A percentile compares a stretch with the other conserved stretches of the same genome.
These are phyloP conservation scores for Phytophthora pini DNA, from an alignment of 352 stramenopile genomes.

Conservation along the genomic window DNA sequence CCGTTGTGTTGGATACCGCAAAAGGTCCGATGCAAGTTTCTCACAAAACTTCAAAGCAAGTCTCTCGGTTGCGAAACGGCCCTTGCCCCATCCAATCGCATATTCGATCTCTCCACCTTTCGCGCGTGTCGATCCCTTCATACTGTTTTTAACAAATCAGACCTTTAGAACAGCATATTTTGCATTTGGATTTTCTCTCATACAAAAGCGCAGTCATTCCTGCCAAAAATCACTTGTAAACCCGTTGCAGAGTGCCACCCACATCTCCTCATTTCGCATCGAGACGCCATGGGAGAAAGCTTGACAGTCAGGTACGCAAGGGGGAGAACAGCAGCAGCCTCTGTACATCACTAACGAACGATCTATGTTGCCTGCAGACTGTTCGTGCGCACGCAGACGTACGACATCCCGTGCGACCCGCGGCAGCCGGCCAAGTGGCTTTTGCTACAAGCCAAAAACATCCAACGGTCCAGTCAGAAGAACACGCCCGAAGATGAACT, in stretches of 20 bases:
- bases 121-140: neutral
- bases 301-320: constrained; percentile 60
- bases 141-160: constrained; percentile 26
- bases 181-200: constrained; percentile 26
- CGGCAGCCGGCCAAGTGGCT: constrained; percentile 77
- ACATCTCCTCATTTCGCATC: constrained; percentile 20
- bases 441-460: constrained; percentile 77
- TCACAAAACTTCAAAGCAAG: too few species aligned
- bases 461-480: constrained; percentile 68
- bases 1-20: too few species aligned
- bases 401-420: constrained; percentile 85
- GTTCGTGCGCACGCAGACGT: constrained; percentile 83
- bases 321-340: too few species aligned
- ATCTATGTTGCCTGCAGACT: constrained; percentile 37
- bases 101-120: constrained; percentile 12
- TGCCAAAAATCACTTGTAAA: constrained; percentile 29
- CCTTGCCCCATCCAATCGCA: neutral
- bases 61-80: constrained; percentile 2
- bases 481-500: constrained; percentile 60
- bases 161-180: constrained; percentile 14
- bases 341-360: neutral
- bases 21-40: too few species aligned
- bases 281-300: constrained; percentile 42
- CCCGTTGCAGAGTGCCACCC: constrained; percentile 5
- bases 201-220: constrained; percentile 31